Conservation (phyloP, 2,329 filamentous ascomycete genomes). For the Leptodontidium sp. region DNA sequence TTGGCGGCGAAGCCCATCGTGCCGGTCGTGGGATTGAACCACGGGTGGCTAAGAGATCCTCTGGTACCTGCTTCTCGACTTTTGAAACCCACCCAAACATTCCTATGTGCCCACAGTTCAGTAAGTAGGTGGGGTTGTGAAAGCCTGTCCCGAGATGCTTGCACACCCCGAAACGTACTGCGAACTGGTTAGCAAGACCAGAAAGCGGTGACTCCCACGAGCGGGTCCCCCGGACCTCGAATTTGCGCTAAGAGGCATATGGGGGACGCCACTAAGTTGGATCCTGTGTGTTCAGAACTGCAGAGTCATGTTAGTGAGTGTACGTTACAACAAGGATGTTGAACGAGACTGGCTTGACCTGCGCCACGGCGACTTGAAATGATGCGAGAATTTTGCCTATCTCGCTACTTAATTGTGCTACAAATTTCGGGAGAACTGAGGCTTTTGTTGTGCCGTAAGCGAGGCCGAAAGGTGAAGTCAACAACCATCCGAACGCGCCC, state of each 20-base stretch:
- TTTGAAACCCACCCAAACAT: conserved; percentile 5
- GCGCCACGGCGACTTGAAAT: background rate
- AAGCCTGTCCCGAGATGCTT: background rate
- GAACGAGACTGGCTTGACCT: conserved; percentile 20
- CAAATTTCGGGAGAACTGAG: background rate
- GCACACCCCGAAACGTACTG: conserved; percentile 4
- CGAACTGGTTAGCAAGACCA: conserved; percentile 10
- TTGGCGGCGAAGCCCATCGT: background rate
- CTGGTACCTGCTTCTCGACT: background rate
- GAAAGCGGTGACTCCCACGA: conserved; percentile 1
- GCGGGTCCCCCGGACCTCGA: background rate
- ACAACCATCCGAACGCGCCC: background rate
- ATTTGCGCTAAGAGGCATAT: background rate
- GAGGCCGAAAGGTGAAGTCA: conserved; percentile 11
- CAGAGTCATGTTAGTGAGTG: conserved; percentile 16
- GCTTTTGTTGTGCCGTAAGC: conserved; percentile 8
- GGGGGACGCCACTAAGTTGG: background rate
- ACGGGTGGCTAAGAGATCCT: background rate
- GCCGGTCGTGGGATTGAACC: background rate
- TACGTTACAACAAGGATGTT: conserved; percentile 8
- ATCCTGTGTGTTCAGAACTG: conserved; percentile 20
- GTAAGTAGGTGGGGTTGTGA: conserved; percentile 10
- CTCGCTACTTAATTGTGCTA: background rate
- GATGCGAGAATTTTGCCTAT: background rate
- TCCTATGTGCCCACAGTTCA: background rate